phyloP scores from a whole-genome alignment of 2,329 filamentous ascomycete genomes.

The Aspergillus thermomutatus region DNA sequence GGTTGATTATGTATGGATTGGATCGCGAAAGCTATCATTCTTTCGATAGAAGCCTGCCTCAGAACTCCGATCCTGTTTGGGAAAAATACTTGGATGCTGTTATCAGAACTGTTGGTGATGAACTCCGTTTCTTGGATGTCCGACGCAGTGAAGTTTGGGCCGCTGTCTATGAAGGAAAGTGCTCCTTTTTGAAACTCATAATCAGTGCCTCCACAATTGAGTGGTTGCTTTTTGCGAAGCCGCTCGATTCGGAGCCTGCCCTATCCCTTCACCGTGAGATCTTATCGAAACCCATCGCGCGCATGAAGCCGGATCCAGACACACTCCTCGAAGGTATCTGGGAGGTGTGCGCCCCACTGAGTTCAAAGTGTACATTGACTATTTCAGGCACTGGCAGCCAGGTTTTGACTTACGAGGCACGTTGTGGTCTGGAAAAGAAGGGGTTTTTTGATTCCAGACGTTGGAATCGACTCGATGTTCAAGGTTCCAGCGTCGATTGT shows the following conservation, averaged over 20 bases:
- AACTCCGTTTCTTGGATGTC: slow-evolving; percentile 28
- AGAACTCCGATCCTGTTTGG: slow-evolving; percentile 26
- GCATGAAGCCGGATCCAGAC: slow-evolving; percentile 36
- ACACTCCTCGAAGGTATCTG: slow-evolving; percentile 41
- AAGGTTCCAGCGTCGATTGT: slow-evolving; percentile 26
- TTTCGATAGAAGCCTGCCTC: slow-evolving; percentile 11
- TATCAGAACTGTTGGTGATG: slow-evolving; percentile 20
- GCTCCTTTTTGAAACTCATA: slow-evolving; percentile 24
- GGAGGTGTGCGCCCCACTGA: slow-evolving; percentile 43
- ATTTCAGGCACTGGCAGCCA: slow-evolving; percentile 34
- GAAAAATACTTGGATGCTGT: slow-evolving; percentile 31
- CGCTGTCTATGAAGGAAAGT: slow-evolving; percentile 25
- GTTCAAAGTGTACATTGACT: slow-evolving; percentile 29
- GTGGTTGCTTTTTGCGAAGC: slow-evolving; percentile 51
- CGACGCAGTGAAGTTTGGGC: slow-evolving; percentile 32
- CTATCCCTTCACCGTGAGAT: slow-evolving; percentile 42
- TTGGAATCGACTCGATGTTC: slow-evolving; percentile 43
- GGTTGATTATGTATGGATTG: slow-evolving; percentile 34
- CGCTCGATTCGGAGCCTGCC: slow-evolving; percentile 35
- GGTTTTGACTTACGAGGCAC: slow-evolving; percentile 38
- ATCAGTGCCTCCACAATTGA: slow-evolving; percentile 25
- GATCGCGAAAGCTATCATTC: slow-evolving; percentile 20
- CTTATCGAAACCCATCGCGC: slow-evolving; percentile 46
- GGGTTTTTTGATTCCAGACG: slow-evolving; percentile 42
- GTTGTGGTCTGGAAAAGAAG: slow-evolving; percentile 37